Conservation (phyloP, 352 stramenopile genomes). For the Pythium chondricola region DNA sequence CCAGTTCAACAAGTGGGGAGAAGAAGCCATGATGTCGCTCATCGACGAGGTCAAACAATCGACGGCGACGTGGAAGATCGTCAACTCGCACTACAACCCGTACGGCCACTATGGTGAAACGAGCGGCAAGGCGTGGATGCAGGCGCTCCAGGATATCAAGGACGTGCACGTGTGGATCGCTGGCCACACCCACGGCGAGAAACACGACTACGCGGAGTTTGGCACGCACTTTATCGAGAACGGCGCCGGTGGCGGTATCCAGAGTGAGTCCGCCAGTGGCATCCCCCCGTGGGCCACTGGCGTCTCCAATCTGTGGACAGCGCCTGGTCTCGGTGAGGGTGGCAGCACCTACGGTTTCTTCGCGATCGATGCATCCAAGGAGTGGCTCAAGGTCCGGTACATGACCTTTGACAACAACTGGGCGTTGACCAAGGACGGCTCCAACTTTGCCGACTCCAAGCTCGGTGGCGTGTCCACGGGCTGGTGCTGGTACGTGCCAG, state of each 20-base stretch:
- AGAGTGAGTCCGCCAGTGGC: slow-evolving; percentile 25
- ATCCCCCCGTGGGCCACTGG: slow-evolving; percentile 14
- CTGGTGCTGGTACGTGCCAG: slow-evolving; percentile 41
- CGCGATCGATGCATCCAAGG: slow-evolving; percentile 21
- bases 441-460: slow-evolving; percentile 13
- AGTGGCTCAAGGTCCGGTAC: slow-evolving; percentile 35
- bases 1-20: slow-evolving; percentile 28
- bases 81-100: slow-evolving; percentile 38
- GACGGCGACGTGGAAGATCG: slow-evolving; percentile 38
- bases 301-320: slow-evolving; percentile 24
- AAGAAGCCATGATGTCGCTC: slow-evolving; percentile 22
- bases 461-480: slow-evolving; percentile 20
- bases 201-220: slow-evolving; percentile 27
- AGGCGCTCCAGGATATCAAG: slow-evolving; percentile 10
- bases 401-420: slow-evolving; percentile 34
- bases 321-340: slow-evolving; percentile 14
- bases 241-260: slow-evolving; percentile 32
- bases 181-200: slow-evolving; percentile 35
- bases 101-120: slow-evolving; percentile 27
- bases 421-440: slow-evolving; percentile 22
- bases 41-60: slow-evolving; percentile 26
- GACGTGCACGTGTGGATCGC: slow-evolving; percentile 26
- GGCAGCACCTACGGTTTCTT: slow-evolving; percentile 38
- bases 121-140: slow-evolving; percentile 20
- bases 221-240: slow-evolving; percentile 39